Conservation (phyloP, 2,329 filamentous ascomycete genomes). For the Cadophora sp. region DNA sequence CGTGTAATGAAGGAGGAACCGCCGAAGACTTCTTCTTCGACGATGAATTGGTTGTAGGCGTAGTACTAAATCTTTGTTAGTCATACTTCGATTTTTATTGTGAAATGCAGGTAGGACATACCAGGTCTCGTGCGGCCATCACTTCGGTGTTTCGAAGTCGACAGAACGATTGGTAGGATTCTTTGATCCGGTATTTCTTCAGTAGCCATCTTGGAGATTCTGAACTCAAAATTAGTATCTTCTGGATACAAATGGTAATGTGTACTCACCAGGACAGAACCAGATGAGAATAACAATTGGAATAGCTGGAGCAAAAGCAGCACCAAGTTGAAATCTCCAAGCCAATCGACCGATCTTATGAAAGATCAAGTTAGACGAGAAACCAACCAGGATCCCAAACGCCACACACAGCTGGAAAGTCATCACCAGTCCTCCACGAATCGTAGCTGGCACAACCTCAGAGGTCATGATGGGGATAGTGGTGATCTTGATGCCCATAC, state of each 20-base stretch:
- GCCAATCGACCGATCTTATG: slow-evolving; percentile 61
- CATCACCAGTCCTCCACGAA: slow-evolving; percentile 64
- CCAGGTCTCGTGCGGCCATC: slow-evolving; percentile 27
- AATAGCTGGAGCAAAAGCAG: slow-evolving; percentile 69
- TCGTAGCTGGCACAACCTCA: slow-evolving; percentile 58
- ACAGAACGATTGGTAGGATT: slow-evolving; percentile 26
- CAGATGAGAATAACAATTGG: slow-evolving; percentile 63
- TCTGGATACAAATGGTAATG: too few species aligned
- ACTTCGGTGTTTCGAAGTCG: slow-evolving; percentile 24
- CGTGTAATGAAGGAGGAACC: slow-evolving; percentile 62
- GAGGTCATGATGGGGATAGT: slow-evolving; percentile 59
- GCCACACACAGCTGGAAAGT: slow-evolving; percentile 58
- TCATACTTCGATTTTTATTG: neutral
- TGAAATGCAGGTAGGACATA: neutral
- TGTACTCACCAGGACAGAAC: slow-evolving; percentile 55
- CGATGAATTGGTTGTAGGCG: slow-evolving; percentile 58
- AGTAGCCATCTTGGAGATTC: slow-evolving; percentile 72
- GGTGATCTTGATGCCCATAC: slow-evolving; percentile 64
- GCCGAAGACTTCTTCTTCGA: slow-evolving; percentile 50
- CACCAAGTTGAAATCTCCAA: slow-evolving; percentile 70
- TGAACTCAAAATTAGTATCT: neutral
- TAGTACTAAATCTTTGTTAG: slow-evolving; percentile 51
- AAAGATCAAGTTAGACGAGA: slow-evolving; percentile 54
- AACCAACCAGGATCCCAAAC: slow-evolving; percentile 68
- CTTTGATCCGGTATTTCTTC: slow-evolving; percentile 43